phyloP scores from a whole-genome alignment of 495 filamentous ascomycete species.

The Penicillium steckii region DNA sequence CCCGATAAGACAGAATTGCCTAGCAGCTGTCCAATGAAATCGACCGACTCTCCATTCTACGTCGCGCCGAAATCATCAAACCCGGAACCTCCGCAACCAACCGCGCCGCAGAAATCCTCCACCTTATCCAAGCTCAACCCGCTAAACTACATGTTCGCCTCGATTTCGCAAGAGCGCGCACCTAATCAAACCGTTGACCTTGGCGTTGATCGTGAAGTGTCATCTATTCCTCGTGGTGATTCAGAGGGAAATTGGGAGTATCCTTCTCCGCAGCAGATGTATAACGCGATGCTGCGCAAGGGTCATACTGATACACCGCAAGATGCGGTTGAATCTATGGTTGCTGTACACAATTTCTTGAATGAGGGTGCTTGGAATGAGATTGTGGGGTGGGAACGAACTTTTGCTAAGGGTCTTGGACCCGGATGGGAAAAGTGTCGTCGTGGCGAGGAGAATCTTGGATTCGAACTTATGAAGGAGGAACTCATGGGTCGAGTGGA shows the following conservation, averaged over 20 bases:
- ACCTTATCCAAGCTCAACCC: constrained; percentile 79
- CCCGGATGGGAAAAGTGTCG: constrained; percentile 73
- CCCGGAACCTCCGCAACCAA: constrained; percentile 20
- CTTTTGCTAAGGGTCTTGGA: constrained; percentile 70
- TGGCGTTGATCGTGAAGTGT: constrained; percentile 73
- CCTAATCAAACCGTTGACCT: constrained; percentile 69
- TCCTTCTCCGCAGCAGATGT: constrained; percentile 98
- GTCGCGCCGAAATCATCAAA: constrained; percentile 28
- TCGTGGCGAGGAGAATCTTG: constrained; percentile 66
- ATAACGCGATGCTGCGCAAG: constrained; percentile 94
- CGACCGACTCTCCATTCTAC: constrained; percentile 43
- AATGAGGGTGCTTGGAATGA: constrained; percentile 97
- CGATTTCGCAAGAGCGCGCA: constrained; percentile 75
- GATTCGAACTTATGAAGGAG: constrained; percentile 34
- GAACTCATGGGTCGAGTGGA: constrained; percentile 41
- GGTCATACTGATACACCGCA: constrained; percentile 91
- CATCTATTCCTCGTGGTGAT: constrained; percentile 82
- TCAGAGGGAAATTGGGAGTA: constrained; percentile 87
- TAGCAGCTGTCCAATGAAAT: constrained; percentile 55
- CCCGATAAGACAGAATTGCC: constrained; percentile 40
- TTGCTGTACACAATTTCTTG: constrained; percentile 94
- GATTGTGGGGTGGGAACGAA: constrained; percentile 86
- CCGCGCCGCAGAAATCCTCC: constrained; percentile 35
- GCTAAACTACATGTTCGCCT: constrained; percentile 92
- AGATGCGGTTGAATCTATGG: constrained; percentile 95